Base-by-base conservation (phyloP, 2,329 filamentous ascomycete genomes). In the Colletotrichum horii region DNA sequence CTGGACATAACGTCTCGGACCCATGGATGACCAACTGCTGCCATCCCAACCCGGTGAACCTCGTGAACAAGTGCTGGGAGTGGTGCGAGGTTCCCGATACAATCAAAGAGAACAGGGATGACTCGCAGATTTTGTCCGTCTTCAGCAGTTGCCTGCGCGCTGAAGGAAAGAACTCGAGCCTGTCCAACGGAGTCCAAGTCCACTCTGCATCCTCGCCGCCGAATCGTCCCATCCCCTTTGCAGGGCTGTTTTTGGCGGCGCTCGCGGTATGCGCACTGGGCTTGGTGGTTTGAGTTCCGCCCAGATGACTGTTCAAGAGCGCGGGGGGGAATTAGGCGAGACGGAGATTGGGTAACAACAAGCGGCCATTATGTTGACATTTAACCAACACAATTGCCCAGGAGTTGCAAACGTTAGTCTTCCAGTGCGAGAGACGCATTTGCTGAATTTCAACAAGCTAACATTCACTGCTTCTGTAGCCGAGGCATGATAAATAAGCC, bases 211-310 rank as follows among this genome's bases (percentile, higher is more conserved):
- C 38, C 19, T 11, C 38, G 9, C 9, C 19, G 16, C 38, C 16
- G 38, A 43, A 48, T 3, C 38, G 19, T 4, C 38, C 38, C 1
- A 12, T 48, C 0, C 38, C 38, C 19, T 48, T 48, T 48, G 38
- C 19, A 48, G 38, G 38, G 1, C 19, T 48, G 38, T 3, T 48
- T 12, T n/a, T 48, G 9, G 38, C 19, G 9, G 3, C 38, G 0
- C 19, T 48, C 9, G 38, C 38, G 19, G 38, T 19, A 3, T 48
- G 38, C 38, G 6, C 38, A 6, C 11, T n/a, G 9, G 38, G 19
- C 0, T 12, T 48, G 9, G 19, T 48, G 5, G 9, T n/a, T 43
- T 43, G 5, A 43, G 38, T 9, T 43, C 9, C 1, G 0, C 2
- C n/a, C 16, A 9, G 9, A 32, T 32, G 9, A 32, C 3, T 4